Conservation (phyloP, 2,329 filamentous ascomycete species). For the Colletotrichum filicis region DNA sequence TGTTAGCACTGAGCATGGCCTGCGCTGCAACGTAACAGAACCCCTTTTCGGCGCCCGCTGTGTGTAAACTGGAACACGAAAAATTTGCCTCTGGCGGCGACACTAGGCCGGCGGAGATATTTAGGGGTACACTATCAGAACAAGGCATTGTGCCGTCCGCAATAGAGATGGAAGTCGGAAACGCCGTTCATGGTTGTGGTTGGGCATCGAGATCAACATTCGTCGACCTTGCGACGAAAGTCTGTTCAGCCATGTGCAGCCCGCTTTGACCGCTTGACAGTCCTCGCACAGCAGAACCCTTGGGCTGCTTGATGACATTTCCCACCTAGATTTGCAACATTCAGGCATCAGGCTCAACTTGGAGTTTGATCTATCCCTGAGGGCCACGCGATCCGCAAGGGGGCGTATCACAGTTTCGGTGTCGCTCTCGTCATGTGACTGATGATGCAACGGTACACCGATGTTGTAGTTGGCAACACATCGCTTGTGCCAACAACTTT, state of each 20-base stretch:
- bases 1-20: not conserved
- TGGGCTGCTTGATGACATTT: slow-evolving; percentile 7
- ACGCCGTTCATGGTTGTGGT: slow-evolving; percentile 20
- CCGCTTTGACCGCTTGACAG: slow-evolving; percentile 23
- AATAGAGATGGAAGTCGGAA: slow-evolving; percentile 7
- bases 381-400: slow-evolving; percentile 28
- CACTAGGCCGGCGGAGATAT: not conserved
- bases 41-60: not conserved
- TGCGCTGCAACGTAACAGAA: not conserved
- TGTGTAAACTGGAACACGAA: not conserved
- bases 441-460: slow-evolving; percentile 7
- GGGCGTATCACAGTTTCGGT: slow-evolving; percentile 30
- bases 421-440: slow-evolving; percentile 31
- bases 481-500: not conserved
- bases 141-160: slow-evolving; percentile 16
- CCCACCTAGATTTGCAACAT: slow-evolving; percentile 8
- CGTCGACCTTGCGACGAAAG: slow-evolving; percentile 31
- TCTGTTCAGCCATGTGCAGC: slow-evolving; percentile 26
- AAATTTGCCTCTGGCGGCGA: slow-evolving; percentile 8
- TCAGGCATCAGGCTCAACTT: slow-evolving; percentile 14
- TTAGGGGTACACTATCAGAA: slow-evolving; percentile 19
- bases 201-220: slow-evolving; percentile 35
- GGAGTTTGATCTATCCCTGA: slow-evolving; percentile 28
- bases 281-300: slow-evolving; percentile 13
- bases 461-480: not conserved